These are phyloP conservation scores for Pythium guiyangense DNA, from an alignment of 352 stramenopile species.

Conservation along the genomic window DNA sequence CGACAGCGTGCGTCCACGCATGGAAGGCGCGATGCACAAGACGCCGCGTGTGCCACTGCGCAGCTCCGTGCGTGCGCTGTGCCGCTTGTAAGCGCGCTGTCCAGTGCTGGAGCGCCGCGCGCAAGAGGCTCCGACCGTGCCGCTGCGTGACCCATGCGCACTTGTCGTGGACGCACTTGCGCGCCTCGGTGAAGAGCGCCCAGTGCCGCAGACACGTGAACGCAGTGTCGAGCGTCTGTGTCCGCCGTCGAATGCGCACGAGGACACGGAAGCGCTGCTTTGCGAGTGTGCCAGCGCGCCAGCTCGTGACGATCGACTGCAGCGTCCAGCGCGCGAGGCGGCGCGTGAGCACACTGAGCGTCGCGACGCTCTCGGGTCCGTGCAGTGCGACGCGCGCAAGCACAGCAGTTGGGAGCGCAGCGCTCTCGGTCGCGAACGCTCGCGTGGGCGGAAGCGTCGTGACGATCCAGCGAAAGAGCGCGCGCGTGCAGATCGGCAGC, in stretches of 20 bases:
- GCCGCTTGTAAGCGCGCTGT: background rate
- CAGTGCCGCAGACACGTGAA: constrained; percentile 47
- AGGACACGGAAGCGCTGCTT: constrained; percentile 15
- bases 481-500: constrained; percentile 26
- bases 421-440: constrained; percentile 16
- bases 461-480: constrained; percentile 47
- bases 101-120: constrained; percentile 24
- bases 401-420: constrained; percentile 27
- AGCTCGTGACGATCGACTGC: constrained; percentile 14
- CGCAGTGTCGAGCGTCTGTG: constrained; percentile 23
- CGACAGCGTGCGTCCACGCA: constrained; percentile 8
- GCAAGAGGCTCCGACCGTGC: constrained; percentile 12
- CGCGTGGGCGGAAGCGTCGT: constrained; percentile 26
- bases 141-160: constrained; percentile 37
- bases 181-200: constrained; percentile 20
- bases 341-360: constrained; percentile 14
- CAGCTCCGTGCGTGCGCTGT: background rate
- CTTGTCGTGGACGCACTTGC: constrained; percentile 23
- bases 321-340: constrained; percentile 14
- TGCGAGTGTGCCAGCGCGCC: constrained; percentile 7
- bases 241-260: constrained; percentile 7
- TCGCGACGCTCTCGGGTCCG: background rate
- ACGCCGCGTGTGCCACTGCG: background rate
- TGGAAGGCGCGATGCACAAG: background rate
- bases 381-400: constrained; percentile 19